Evolutionary conservation across 768 basidiomycete species (phyloP).

Genomic region (Kondoa malvinella): DNA sequence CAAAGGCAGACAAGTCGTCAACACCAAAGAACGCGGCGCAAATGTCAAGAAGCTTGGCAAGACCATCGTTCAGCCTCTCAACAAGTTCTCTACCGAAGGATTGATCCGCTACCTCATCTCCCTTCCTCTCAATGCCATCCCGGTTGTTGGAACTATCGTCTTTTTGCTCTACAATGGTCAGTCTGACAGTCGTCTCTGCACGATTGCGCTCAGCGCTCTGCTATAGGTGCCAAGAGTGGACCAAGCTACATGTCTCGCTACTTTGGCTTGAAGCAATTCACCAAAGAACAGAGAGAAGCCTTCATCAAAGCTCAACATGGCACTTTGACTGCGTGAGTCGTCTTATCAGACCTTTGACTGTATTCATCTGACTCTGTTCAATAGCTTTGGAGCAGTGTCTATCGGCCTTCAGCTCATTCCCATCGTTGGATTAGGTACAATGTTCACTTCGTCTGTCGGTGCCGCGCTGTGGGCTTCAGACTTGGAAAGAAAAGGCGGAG

Average conservation of each 20-base stretch:
- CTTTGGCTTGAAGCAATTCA: slow-evolving; percentile 49
- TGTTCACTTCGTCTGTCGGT: slow-evolving; percentile 49
- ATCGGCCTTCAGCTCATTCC: slow-evolving; percentile 47
- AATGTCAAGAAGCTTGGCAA: slow-evolving; percentile 29
- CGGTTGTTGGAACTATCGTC: slow-evolving; percentile 46
- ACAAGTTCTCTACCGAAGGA: slow-evolving; percentile 9
- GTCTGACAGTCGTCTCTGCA: slow-evolving; percentile 12
- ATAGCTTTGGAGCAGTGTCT: slow-evolving; percentile 37
- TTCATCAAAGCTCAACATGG: slow-evolving; percentile 38
- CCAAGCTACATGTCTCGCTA: slow-evolving; percentile 48
- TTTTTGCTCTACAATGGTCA: slow-evolving; percentile 44
- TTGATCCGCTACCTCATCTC: slow-evolving; percentile 46
- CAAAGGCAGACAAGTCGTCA: slow-evolving; percentile 31
- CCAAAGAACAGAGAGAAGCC: slow-evolving; percentile 35
- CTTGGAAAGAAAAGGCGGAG: slow-evolving; percentile 36
- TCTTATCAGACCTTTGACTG: background rate
- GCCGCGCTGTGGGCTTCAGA: slow-evolving; percentile 57
- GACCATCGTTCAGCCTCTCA: slow-evolving; percentile 39
- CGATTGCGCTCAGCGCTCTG: background rate
- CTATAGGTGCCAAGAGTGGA: slow-evolving; percentile 10
- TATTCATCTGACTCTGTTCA: background rate
- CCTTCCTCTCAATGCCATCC: slow-evolving; percentile 51
- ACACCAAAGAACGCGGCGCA: background rate
- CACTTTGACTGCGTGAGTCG: slow-evolving; percentile 47
- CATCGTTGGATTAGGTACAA: slow-evolving; percentile 41